Conservation (phyloP, 2,329 filamentous ascomycete genomes). For the Cladobotryum protrusum region DNA sequence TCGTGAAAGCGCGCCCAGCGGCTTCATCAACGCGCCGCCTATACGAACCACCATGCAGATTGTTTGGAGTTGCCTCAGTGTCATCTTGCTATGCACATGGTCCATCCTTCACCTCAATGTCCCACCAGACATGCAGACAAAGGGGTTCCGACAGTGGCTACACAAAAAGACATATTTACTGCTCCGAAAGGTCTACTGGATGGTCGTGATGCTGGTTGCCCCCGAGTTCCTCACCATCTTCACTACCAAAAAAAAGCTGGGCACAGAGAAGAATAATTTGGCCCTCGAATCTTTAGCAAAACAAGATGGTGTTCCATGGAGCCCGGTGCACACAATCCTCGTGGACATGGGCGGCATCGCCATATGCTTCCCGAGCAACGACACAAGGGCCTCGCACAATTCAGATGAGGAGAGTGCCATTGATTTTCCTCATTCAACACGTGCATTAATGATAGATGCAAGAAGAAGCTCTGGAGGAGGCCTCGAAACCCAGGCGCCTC, state of each 20-base stretch:
- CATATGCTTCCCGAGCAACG: neutral
- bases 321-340: neutral
- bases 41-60: neutral
- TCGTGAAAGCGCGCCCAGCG: neutral
- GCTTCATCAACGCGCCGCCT: neutral
- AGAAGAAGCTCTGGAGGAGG: no score
- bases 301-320: neutral
- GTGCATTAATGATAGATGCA: no score
- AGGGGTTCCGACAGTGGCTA: no score
- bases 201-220: neutral
- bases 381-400: no score
- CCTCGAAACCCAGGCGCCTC: no score
- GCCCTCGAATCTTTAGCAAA: neutral
- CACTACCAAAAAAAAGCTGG: neutral
- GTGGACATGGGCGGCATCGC: neutral
- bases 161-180: neutral
- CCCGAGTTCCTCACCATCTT: neutral
- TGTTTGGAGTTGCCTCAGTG: conserved; percentile 1
- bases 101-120: conserved; percentile 1
- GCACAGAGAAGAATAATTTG: neutral
- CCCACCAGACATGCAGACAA: no score
- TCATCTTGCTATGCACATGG: neutral
- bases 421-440: no score
- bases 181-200: neutral
- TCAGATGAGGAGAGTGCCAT: no score